Evolutionary conservation across 2,329 filamentous ascomycete genomes (phyloP).

Genomic region (Penicillium olsonii): DNA sequence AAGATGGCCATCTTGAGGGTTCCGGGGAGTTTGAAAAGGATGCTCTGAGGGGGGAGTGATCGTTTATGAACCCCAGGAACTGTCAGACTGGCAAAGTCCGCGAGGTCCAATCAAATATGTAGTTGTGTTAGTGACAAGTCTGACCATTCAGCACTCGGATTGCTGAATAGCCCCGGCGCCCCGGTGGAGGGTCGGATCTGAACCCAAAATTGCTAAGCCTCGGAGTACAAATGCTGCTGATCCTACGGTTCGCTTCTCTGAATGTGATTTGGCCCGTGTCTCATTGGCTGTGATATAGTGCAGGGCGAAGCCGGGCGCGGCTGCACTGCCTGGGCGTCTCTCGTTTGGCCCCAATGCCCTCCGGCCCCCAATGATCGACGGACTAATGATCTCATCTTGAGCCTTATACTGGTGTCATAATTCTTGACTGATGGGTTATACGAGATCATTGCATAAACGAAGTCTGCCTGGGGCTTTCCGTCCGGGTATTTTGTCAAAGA

Average conservation of each 20-base stretch:
- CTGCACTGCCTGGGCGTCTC: constrained; percentile 7
- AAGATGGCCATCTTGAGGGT: constrained; percentile 14
- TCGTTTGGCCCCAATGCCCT: background rate
- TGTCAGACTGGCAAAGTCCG: no score
- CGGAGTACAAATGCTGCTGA: background rate
- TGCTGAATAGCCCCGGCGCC: no score
- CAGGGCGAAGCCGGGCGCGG: constrained; percentile 2
- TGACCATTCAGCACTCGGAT: no score
- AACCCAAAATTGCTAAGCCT: background rate
- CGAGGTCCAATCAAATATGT: no score
- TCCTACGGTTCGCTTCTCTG: background rate
- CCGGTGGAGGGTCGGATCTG: background rate
- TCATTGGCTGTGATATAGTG: background rate
- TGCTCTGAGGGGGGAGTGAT: background rate
- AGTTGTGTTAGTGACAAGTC: no score
- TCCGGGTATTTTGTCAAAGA: no score
- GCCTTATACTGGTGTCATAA: background rate
- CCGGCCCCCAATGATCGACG: background rate
- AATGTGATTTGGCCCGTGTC: background rate
- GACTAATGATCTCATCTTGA: background rate
- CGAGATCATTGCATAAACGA: no score
- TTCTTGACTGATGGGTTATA: background rate
- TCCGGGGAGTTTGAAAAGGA: background rate
- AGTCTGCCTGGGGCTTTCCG: no score
- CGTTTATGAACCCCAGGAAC: no score